Conservation (phyloP, 768 basidiomycete genomes). For the Naganishia friedmannii region DNA sequence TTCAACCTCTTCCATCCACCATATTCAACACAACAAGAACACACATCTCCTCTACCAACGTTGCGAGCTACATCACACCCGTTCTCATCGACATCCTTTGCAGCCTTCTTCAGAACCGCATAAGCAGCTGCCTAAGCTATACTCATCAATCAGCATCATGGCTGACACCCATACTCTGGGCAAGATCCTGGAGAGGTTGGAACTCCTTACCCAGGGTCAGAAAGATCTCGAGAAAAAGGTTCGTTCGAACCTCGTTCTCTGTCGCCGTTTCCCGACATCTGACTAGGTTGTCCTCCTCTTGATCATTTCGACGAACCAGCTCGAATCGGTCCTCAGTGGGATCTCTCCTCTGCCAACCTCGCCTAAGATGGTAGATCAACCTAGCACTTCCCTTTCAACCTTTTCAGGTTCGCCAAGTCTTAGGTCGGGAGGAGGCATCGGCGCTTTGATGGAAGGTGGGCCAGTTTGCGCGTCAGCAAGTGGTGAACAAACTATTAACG, state of each 20-base stretch:
- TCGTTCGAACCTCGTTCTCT: not conserved
- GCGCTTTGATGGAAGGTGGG: conserved; percentile 14
- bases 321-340: not conserved
- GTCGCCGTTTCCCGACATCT: not conserved
- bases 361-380: not conserved
- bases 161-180: conserved; percentile 22
- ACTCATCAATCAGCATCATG: conserved; percentile 2
- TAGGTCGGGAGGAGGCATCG: conserved; percentile 2
- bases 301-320: not conserved
- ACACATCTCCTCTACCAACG: too few relatives aligned
- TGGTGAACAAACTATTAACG: not conserved
- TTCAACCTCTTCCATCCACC: too few relatives aligned
- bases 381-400: not conserved
- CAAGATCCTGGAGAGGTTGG: conserved; percentile 22
- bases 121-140: too few relatives aligned
- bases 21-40: too few relatives aligned
- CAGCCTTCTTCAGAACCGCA: too few relatives aligned
- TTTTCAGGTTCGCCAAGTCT: not conserved
- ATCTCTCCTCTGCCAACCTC: not conserved
- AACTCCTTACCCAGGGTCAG: conserved; percentile 12
- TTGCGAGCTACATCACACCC: not conserved
- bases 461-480: not conserved
- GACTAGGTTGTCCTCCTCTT: too few relatives aligned
- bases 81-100: too few relatives aligned
- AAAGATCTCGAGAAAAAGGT: conserved; percentile 25